Evolutionary conservation across 1,139 yeast species (phyloP).

Genomic region (Arxiozyma heterogenica): DNA sequence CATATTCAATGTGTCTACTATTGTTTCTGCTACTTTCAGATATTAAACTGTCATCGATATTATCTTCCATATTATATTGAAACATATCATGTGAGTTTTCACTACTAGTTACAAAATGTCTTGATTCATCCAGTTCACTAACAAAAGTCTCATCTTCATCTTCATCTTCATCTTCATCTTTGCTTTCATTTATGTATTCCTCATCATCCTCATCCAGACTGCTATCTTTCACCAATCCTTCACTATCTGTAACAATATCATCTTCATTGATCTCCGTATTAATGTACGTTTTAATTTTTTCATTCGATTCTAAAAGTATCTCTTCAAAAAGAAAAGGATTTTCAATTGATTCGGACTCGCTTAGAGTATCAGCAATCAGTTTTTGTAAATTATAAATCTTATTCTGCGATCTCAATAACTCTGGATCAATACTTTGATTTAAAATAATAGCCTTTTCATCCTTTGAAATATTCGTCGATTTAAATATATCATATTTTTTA

Average conservation of each 20-base stretch:
- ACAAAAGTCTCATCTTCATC: background rate
- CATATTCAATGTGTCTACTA: too few species aligned
- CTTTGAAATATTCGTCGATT: slow-evolving; percentile 24
- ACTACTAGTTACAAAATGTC: slow-evolving; percentile 1
- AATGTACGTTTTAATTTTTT: background rate
- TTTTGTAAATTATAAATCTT: slow-evolving; percentile 4
- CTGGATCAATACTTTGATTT: slow-evolving; percentile 13
- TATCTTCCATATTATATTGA: slow-evolving; percentile 8
- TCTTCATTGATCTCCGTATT: background rate
- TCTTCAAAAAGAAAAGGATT: background rate
- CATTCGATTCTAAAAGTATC: background rate
- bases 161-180: background rate
- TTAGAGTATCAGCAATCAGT: background rate
- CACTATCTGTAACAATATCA: background rate
- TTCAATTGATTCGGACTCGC: background rate
- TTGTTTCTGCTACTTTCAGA: background rate
- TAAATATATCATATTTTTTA: slow-evolving; percentile 18
- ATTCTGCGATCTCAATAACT: slow-evolving; percentile 7
- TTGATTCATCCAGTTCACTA: slow-evolving; percentile 6
- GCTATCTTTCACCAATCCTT: slow-evolving; percentile 5
- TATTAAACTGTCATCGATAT: slow-evolving; percentile 3
- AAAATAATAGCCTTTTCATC: slow-evolving; percentile 17
- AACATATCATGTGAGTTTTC: slow-evolving; percentile 3
- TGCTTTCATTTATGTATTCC: background rate
- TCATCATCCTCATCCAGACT: background rate